phyloP scores from a whole-genome alignment of 129 eudicot species.

The Gnaphalium uliginosum region DNA sequence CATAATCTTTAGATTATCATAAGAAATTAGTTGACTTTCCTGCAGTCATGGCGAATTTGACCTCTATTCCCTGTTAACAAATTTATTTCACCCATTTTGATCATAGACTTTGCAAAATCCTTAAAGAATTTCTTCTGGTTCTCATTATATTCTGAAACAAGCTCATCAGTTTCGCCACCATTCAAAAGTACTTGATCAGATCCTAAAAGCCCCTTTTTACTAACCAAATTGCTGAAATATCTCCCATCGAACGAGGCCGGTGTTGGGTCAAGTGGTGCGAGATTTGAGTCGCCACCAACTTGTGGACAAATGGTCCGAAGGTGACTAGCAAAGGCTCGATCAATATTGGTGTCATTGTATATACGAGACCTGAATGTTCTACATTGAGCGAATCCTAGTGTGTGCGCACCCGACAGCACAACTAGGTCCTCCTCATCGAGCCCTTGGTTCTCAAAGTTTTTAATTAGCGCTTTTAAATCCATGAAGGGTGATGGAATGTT shows the following conservation, averaged over 20 bases:
- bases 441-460: slow-evolving; percentile 41
- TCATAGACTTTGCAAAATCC: slow-evolving; percentile 42
- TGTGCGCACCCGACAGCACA: slow-evolving; percentile 56
- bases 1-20: neutral
- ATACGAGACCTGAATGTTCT: slow-evolving; percentile 21
- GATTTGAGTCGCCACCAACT: slow-evolving; percentile 20
- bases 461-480: slow-evolving; percentile 25
- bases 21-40: slow-evolving; percentile 16
- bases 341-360: slow-evolving; percentile 29
- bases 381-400: slow-evolving; percentile 32
- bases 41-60: slow-evolving; percentile 34
- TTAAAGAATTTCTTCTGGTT: slow-evolving; percentile 1
- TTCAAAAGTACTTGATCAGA: slow-evolving; percentile 34
- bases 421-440: slow-evolving; percentile 55
- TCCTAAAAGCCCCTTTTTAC: slow-evolving; percentile 26
- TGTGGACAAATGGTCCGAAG: slow-evolving; percentile 30
- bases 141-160: slow-evolving; percentile 24
- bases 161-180: slow-evolving; percentile 28
- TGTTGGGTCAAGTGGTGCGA: slow-evolving; percentile 39
- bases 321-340: slow-evolving; percentile 12
- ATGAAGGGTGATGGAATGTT: slow-evolving; percentile 35
- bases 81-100: slow-evolving; percentile 38
- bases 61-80: slow-evolving; percentile 40
- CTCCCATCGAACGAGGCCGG: slow-evolving; percentile 21
- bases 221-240: slow-evolving; percentile 34